phyloP scores from a whole-genome alignment of 495 filamentous ascomycete genomes.

The Arthonia radiata region DNA sequence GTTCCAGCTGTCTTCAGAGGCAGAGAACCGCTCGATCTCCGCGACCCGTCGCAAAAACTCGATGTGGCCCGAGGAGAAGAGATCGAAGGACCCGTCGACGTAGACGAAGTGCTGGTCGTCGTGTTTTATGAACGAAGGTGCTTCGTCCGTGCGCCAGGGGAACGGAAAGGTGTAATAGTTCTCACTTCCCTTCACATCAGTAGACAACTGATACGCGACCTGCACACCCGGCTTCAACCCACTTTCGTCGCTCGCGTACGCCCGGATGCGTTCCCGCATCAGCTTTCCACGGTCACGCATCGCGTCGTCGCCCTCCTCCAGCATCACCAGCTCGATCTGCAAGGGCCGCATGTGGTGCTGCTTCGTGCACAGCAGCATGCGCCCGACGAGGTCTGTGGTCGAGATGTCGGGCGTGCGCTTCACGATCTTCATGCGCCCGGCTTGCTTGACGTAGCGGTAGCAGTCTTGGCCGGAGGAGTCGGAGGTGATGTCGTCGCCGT shows the following conservation, averaged over 20 bases:
- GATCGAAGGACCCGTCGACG: slow-evolving; percentile 88
- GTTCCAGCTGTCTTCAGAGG: slow-evolving; percentile 45
- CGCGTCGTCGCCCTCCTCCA: slow-evolving; percentile 49
- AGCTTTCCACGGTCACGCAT: slow-evolving; percentile 29
- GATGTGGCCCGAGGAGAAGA: slow-evolving; percentile 92
- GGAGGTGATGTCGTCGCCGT: slow-evolving; percentile 78
- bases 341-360: slow-evolving; percentile 69
- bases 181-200: slow-evolving; percentile 14
- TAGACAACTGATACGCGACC: slow-evolving; percentile 32
- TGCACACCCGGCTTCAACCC: slow-evolving; percentile 45
- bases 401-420: slow-evolving; percentile 91
- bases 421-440: slow-evolving; percentile 76
- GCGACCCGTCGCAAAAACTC: slow-evolving; percentile 66
- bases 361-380: slow-evolving; percentile 85
- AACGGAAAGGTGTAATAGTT: slow-evolving; percentile 1
- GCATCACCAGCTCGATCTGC: slow-evolving; percentile 35
- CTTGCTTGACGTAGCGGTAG: slow-evolving; percentile 87
- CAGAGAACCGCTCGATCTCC: slow-evolving; percentile 40
- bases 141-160: slow-evolving; percentile 1
- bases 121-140: slow-evolving; percentile 1
- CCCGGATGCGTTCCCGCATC: slow-evolving; percentile 44
- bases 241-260: slow-evolving; percentile 69
- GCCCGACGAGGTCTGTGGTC: slow-evolving; percentile 86
- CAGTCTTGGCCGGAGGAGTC: slow-evolving; percentile 75
- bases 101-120: slow-evolving; percentile 66